These are phyloP conservation scores for Dendrobium chrysotoxum DNA, from an alignment of 106 monocot species.

Conservation along the genomic window DNA sequence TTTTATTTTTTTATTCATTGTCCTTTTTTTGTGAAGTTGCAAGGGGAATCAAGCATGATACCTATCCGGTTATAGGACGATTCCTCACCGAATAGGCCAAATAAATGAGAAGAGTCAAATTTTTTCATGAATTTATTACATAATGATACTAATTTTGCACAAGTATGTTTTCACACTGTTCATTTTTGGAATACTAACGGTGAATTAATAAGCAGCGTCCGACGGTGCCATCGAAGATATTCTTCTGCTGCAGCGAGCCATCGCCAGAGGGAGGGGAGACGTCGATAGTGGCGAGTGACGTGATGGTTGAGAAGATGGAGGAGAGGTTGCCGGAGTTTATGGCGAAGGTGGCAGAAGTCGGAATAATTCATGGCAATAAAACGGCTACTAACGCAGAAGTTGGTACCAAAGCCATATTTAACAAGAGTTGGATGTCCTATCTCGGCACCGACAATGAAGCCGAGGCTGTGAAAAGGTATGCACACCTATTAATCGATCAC, in stretches of 20 bases:
- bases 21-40: no score
- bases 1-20: no score
- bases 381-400: not conserved
- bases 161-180: no score
- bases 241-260: conserved; percentile 26
- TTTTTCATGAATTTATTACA: no score
- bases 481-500: no score
- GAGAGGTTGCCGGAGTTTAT: conserved; percentile 17
- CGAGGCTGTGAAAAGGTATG: conserved; percentile 18
- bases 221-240: conserved; percentile 17
- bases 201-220: no score
- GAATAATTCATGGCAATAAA: not conserved
- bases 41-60: no score
- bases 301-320: conserved; percentile 26
- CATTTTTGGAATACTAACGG: no score
- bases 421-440: conserved; percentile 1
- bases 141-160: no score
- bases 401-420: not conserved
- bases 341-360: conserved; percentile 5
- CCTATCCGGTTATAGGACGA: no score
- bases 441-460: conserved; percentile 16
- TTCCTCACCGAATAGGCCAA: no score
- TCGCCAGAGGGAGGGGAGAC: conserved; percentile 23
- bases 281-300: conserved; percentile 17
- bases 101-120: no score